phyloP scores from a whole-genome alignment of 768 basidiomycete species.

The Boletus rex-veris region DNA sequence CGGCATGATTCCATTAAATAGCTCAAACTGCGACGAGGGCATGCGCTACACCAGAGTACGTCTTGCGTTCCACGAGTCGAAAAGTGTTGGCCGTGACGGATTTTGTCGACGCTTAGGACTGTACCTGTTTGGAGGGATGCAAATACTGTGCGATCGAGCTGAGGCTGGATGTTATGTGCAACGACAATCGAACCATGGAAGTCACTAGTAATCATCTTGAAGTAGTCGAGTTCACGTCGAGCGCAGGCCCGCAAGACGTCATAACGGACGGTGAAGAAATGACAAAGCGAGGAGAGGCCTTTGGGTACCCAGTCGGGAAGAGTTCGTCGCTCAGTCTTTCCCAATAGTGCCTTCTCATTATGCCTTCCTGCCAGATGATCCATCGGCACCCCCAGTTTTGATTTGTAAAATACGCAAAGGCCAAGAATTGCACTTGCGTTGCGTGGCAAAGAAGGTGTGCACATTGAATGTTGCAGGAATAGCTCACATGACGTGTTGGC shows the following conservation, averaged over 20 bases:
- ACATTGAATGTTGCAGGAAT: not conserved
- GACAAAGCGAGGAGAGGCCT: constrained; percentile 65
- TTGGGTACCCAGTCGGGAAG: constrained; percentile 85
- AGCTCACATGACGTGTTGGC: constrained; percentile 1
- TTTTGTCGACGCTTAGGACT: constrained; percentile 61
- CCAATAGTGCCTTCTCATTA: constrained; percentile 3
- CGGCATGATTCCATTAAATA: constrained; percentile 89
- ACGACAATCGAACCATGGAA: constrained; percentile 71
- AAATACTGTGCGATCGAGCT: constrained; percentile 82
- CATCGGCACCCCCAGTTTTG: constrained; percentile 63
- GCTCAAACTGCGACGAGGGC: constrained; percentile 83
- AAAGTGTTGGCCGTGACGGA: not conserved
- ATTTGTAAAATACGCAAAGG: constrained; percentile 93
- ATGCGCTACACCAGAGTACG: constrained; percentile 75
- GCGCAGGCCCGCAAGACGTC: constrained; percentile 35
- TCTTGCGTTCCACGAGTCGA: constrained; percentile 8
- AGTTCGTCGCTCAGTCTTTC: constrained; percentile 41
- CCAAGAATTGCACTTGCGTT: constrained; percentile 81
- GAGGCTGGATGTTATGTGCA: constrained; percentile 71
- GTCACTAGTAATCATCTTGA: constrained; percentile 87
- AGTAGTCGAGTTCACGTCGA: constrained; percentile 41
- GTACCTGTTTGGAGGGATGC: constrained; percentile 83
- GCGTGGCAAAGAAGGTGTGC: constrained; percentile 90
- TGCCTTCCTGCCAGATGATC: constrained; percentile 47
- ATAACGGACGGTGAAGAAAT: constrained; percentile 61